Evolutionary conservation across 1,139 yeast genomes (phyloP).

Genomic region (Scheffersomyces segobiensis): DNA sequence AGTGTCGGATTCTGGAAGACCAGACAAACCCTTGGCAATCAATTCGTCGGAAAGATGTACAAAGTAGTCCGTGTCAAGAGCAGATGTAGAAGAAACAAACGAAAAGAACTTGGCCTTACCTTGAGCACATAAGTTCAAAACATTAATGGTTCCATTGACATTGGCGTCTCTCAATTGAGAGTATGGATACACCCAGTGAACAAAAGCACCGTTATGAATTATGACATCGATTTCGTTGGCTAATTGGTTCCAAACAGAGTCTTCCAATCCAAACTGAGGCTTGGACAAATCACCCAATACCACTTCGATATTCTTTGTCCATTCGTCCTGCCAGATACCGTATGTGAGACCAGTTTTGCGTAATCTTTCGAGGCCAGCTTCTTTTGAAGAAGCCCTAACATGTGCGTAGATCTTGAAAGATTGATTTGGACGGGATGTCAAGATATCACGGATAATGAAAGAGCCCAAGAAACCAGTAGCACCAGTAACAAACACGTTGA

Average conservation of each 20-base stretch:
- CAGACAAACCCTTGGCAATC: slow-evolving; percentile 62
- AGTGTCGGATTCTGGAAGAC: slow-evolving; percentile 80
- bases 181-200: slow-evolving; percentile 98
- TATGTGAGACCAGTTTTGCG: slow-evolving; percentile 77
- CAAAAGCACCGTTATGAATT: slow-evolving; percentile 96
- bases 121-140: slow-evolving; percentile 69
- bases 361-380: slow-evolving; percentile 74
- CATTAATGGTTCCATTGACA: slow-evolving; percentile 84
- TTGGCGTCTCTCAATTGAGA: slow-evolving; percentile 88
- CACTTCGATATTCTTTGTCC: slow-evolving; percentile 59
- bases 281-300: slow-evolving; percentile 82
- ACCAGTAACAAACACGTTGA: slow-evolving; percentile 88
- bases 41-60: slow-evolving; percentile 75
- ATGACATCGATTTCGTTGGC: slow-evolving; percentile 70
- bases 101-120: slow-evolving; percentile 87
- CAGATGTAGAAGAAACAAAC: slow-evolving; percentile 94
- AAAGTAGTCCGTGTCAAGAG: slow-evolving; percentile 81
- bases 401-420: slow-evolving; percentile 75
- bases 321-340: slow-evolving; percentile 78
- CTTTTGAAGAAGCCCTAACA: slow-evolving; percentile 77
- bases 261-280: slow-evolving; percentile 68
- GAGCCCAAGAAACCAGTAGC: slow-evolving; percentile 96
- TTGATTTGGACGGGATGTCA: slow-evolving; percentile 44
- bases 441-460: slow-evolving; percentile 74
- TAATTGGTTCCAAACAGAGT: slow-evolving; percentile 57